Evolutionary conservation across 2,329 filamentous ascomycete genomes (phyloP).

Genomic region (Harringtonia aguacate): DNA sequence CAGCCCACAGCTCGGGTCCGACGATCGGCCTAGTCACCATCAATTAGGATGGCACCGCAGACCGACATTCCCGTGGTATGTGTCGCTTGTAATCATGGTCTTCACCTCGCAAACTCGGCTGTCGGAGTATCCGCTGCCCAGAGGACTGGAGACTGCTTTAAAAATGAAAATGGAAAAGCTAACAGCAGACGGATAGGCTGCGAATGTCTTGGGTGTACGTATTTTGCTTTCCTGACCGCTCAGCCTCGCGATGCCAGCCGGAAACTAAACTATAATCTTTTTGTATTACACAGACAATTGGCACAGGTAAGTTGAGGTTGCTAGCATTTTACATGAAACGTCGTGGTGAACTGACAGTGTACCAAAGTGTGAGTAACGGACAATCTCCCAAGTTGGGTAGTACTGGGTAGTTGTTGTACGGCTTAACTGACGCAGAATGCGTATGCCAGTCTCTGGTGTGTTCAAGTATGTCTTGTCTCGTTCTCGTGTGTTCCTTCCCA

Average conservation of each 20-base stretch:
- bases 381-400: background rate
- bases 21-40: too few relatives aligned
- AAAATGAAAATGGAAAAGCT: background rate
- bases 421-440: background rate
- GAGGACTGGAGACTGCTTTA: background rate
- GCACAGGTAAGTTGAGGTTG: constrained; percentile 15
- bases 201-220: constrained; percentile 29
- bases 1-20: too few relatives aligned
- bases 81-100: too few relatives aligned
- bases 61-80: background rate
- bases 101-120: too few relatives aligned
- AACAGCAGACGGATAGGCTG: constrained; percentile 15
- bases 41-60: background rate
- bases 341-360: background rate
- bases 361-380: background rate
- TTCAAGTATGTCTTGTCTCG: constrained; percentile 21
- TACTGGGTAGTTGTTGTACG: background rate
- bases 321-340: background rate
- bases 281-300: constrained; percentile 16
- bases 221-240: background rate
- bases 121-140: too few relatives aligned
- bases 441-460: constrained; percentile 23
- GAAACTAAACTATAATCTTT: background rate
- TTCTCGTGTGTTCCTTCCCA: background rate
- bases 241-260: too few relatives aligned